These are phyloP conservation scores for Trypanosoma caninum DNA, from an alignment of 208 protist genomes.

Conservation along the genomic window DNA sequence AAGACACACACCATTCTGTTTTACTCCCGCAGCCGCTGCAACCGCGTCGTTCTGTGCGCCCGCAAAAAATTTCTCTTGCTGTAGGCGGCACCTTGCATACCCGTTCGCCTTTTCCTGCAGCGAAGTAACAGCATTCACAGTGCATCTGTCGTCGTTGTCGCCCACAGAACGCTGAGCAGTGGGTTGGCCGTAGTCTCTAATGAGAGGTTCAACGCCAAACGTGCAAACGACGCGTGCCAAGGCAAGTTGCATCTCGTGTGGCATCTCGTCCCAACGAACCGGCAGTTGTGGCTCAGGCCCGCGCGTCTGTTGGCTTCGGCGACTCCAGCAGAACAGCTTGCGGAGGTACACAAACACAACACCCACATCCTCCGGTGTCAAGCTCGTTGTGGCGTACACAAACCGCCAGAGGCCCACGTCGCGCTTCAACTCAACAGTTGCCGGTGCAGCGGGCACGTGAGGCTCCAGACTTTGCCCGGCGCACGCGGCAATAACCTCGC, in stretches of 20 bases:
- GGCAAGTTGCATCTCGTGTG: slow-evolving; percentile 54
- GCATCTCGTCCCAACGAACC: slow-evolving; percentile 75
- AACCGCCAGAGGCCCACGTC: slow-evolving; percentile 10
- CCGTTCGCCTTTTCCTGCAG: slow-evolving; percentile 30
- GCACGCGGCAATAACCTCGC: background rate
- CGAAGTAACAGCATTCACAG: slow-evolving; percentile 16
- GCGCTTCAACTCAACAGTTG: slow-evolving; percentile 9
- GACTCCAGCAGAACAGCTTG: slow-evolving; percentile 22
- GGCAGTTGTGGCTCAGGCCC: slow-evolving; percentile 30
- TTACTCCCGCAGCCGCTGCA: background rate
- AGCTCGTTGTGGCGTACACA: slow-evolving; percentile 31
- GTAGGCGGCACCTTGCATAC: slow-evolving; percentile 9
- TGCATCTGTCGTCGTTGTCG: slow-evolving; percentile 11
- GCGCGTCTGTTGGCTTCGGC: background rate
- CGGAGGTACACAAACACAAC: slow-evolving; percentile 72
- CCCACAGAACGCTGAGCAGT: slow-evolving; percentile 3
- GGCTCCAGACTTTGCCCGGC: no score
- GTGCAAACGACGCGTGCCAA: slow-evolving; percentile 56
- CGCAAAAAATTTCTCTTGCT: background rate
- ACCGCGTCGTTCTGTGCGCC: background rate
- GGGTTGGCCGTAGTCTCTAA: slow-evolving; percentile 6
- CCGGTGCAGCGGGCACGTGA: background rate
- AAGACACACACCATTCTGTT: slow-evolving; percentile 1
- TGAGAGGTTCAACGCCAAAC: slow-evolving; percentile 50
- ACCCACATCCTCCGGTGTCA: slow-evolving; percentile 70